Evolutionary conservation across 768 basidiomycete species (phyloP).

Genomic region (Sporobolomyces roseus): DNA sequence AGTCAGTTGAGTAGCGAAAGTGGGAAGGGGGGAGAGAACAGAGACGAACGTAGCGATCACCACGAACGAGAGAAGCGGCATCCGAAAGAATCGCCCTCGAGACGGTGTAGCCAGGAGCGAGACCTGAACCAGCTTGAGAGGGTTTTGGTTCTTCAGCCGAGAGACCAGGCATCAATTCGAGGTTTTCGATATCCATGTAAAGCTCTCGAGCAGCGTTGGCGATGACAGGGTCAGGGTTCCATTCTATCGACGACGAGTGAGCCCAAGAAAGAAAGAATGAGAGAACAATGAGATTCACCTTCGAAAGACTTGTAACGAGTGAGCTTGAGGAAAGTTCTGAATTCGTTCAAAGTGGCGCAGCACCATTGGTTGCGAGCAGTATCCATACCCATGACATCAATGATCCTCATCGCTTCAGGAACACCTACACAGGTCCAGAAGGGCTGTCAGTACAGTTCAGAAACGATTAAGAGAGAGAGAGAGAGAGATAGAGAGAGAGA

Average conservation of each 20-base stretch:
- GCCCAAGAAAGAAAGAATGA: not conserved
- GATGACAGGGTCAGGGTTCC: slow-evolving; percentile 48
- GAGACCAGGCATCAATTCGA: slow-evolving; percentile 62
- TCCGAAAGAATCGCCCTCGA: slow-evolving; percentile 60
- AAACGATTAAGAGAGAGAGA: no score
- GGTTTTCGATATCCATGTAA: slow-evolving; percentile 70
- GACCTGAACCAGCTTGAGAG: slow-evolving; percentile 64
- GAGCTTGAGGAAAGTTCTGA: slow-evolving; percentile 29
- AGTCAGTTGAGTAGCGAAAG: not conserved
- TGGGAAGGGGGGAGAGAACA: slow-evolving; percentile 50
- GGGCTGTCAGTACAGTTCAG: no score
- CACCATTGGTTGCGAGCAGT: slow-evolving; percentile 22
- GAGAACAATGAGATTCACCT: not conserved
- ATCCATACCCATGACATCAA: slow-evolving; percentile 29
- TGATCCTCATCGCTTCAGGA: slow-evolving; percentile 24
- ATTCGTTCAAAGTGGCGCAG: slow-evolving; percentile 54
- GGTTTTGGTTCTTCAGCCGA: slow-evolving; percentile 65
- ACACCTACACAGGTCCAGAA: slow-evolving; percentile 3
- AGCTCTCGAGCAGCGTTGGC: slow-evolving; percentile 56
- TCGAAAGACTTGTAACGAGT: slow-evolving; percentile 23
- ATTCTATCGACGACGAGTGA: slow-evolving; percentile 43
- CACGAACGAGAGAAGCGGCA: slow-evolving; percentile 40
- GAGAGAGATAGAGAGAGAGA: no score
- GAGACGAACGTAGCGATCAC: slow-evolving; percentile 66
- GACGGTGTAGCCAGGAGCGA: slow-evolving; percentile 46